phyloP scores from a whole-genome alignment of 2,329 filamentous ascomycete species.

The Hypoxylon sp. region DNA sequence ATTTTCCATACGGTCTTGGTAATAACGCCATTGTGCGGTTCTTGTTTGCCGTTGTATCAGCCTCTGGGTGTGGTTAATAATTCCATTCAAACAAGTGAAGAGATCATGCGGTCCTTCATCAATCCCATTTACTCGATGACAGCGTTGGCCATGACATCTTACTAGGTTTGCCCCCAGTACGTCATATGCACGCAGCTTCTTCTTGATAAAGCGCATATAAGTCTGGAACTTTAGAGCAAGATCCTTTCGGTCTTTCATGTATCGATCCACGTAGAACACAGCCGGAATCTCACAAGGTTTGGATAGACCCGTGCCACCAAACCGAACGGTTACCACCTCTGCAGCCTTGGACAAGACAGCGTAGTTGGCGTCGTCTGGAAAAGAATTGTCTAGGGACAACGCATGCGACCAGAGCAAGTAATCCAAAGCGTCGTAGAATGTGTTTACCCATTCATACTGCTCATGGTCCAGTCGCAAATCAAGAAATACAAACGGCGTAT shows the following conservation, averaged over 20 bases:
- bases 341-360: slow-evolving; percentile 63
- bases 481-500: slow-evolving; percentile 60
- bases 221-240: slow-evolving; percentile 63
- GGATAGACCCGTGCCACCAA: slow-evolving; percentile 60
- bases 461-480: slow-evolving; percentile 58
- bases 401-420: slow-evolving; percentile 64
- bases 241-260: slow-evolving; percentile 61
- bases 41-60: slow-evolving; percentile 48
- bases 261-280: slow-evolving; percentile 69
- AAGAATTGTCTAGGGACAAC: slow-evolving; percentile 55
- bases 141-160: slow-evolving; percentile 46
- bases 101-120: slow-evolving; percentile 44
- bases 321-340: slow-evolving; percentile 65
- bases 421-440: slow-evolving; percentile 65
- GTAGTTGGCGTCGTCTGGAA: slow-evolving; percentile 58
- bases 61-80: slow-evolving; percentile 44
- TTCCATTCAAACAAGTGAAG: slow-evolving; percentile 47
- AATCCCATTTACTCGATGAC: slow-evolving; percentile 46
- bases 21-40: slow-evolving; percentile 51
- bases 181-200: slow-evolving; percentile 46
- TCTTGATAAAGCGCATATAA: slow-evolving; percentile 49
- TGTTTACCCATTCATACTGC: slow-evolving; percentile 59
- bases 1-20: slow-evolving; percentile 42
- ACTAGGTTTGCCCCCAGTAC: slow-evolving; percentile 38
- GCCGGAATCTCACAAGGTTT: slow-evolving; percentile 66